Conservation (phyloP, 2,329 filamentous ascomycete species). For the Trichophyton verrucosum region DNA sequence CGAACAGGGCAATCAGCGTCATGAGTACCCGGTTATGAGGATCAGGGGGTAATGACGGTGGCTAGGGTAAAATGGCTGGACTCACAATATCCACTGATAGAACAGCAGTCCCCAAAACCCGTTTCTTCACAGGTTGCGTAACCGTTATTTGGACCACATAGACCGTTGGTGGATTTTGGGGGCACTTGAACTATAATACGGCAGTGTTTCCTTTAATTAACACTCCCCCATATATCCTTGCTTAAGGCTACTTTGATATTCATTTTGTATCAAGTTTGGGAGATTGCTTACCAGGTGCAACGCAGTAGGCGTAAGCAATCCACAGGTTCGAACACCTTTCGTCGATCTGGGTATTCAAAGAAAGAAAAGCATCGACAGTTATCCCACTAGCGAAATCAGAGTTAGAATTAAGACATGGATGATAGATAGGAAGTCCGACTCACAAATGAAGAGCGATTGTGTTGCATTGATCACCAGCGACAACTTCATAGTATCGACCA, state of each 20-base stretch:
- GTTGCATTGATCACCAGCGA: constrained; percentile 10
- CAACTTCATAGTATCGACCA: constrained; percentile 14
- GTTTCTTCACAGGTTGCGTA: constrained; percentile 6
- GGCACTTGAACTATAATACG: constrained; percentile 5
- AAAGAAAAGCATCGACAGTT: background rate
- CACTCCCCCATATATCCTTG: background rate
- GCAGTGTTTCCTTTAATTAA: constrained; percentile 10
- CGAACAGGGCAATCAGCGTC: background rate
- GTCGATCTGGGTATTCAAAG: background rate
- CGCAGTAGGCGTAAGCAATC: background rate
- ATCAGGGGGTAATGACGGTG: background rate
- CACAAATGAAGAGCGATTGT: constrained; percentile 6
- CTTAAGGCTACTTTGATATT: background rate
- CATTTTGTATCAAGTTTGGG: background rate
- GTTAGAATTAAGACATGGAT: constrained; percentile 7
- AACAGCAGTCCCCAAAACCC: background rate
- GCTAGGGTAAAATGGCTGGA: background rate
- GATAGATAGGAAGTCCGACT: background rate
- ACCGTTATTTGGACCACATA: constrained; percentile 3
- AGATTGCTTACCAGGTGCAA: background rate
- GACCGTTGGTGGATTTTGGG: background rate
- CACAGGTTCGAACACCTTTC: background rate
- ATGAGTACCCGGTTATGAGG: background rate
- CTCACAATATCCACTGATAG: background rate
- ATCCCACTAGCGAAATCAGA: background rate